A percentile compares a stretch with the other conserved stretches of the same genome.
These are phyloP conservation scores for Zostera marina DNA, from an alignment of 116 monocot species.

Conservation along the genomic window DNA sequence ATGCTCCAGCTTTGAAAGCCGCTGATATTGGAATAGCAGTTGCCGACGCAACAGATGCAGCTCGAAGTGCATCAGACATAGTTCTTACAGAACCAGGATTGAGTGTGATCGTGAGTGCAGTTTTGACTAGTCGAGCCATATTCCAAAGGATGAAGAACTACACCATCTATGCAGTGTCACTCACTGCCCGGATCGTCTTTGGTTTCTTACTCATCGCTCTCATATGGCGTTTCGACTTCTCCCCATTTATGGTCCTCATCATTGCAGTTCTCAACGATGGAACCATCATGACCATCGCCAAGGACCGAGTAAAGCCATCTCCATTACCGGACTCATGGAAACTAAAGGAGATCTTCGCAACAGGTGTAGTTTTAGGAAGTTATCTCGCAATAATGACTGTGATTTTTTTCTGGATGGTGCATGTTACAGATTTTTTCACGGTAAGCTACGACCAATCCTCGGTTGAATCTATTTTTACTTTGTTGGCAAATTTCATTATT, in stretches of 20 bases:
- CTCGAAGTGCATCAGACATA: slow-evolving; percentile 68
- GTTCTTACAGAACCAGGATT: slow-evolving; percentile 76
- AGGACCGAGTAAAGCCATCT: slow-evolving; percentile 86
- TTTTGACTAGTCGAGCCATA: slow-evolving; percentile 69
- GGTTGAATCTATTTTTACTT: background rate
- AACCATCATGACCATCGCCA: slow-evolving; percentile 98
- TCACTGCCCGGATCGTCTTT: slow-evolving; percentile 43
- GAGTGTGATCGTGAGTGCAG: slow-evolving; percentile 71
- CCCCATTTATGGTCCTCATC: slow-evolving; percentile 97
- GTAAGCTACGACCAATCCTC: slow-evolving; percentile 13
- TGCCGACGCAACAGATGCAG: slow-evolving; percentile 74
- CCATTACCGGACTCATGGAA: slow-evolving; percentile 88
- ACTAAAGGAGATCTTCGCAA: slow-evolving; percentile 80
- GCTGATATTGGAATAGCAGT: slow-evolving; percentile 86
- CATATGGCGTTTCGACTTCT: slow-evolving; percentile 20
- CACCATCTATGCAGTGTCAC: slow-evolving; percentile 60
- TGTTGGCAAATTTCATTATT: too few relatives aligned
- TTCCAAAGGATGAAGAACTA: slow-evolving; percentile 83
- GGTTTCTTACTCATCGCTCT: slow-evolving; percentile 26
- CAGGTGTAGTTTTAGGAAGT: slow-evolving; percentile 69
- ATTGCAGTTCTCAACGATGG: slow-evolving; percentile 96
- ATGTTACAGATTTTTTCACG: slow-evolving; percentile 63
- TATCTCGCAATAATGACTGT: slow-evolving; percentile 74
- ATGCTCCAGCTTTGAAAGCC: slow-evolving; percentile 67
- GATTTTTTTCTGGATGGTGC: slow-evolving; percentile 59